phyloP scores from a whole-genome alignment of 192 early-diverging fungal species.

The Physocladia obscura region DNA sequence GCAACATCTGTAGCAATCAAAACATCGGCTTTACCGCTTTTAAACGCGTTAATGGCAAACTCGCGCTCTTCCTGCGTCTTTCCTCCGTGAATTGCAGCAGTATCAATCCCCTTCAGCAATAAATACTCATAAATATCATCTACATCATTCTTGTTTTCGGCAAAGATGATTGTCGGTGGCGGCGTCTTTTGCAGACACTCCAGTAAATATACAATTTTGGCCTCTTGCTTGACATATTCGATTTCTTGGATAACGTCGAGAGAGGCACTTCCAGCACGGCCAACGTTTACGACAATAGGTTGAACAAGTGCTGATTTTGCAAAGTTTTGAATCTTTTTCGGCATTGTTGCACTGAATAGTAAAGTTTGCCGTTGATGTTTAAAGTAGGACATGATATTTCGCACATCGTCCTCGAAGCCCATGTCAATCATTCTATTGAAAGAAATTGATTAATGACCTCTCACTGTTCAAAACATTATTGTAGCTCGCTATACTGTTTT shows the following conservation, averaged over 20 bases:
- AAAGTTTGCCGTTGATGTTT: conserved; percentile 93
- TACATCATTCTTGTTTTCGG: conserved; percentile 98
- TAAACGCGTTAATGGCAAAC: conserved; percentile 89
- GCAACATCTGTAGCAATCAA: conserved; percentile 97
- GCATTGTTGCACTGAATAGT: conserved; percentile 96
- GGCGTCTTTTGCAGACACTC: conserved; percentile 96
- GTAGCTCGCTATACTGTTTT: too few relatives aligned
- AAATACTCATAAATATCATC: conserved; percentile 98
- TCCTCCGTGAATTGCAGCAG: conserved; percentile 91
- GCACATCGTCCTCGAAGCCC: conserved; percentile 96
- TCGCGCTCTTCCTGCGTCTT: conserved; percentile 98
- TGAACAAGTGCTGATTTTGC: conserved; percentile 83
- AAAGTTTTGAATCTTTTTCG: conserved; percentile 98
- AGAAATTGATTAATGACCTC: too few relatives aligned
- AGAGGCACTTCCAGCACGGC: conserved; percentile 92
- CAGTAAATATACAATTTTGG: conserved; percentile 89
- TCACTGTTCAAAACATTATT: too few relatives aligned
- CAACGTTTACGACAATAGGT: conserved; percentile 95
- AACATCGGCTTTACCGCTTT: conserved; percentile 88
- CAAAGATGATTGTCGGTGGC: conserved; percentile 94
- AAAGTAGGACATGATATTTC: conserved; percentile 94
- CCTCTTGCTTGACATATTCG: conserved; percentile 95
- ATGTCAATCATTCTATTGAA: conserved; percentile 89
- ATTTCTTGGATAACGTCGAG: conserved; percentile 97
- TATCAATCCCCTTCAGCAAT: conserved; percentile 90